phyloP scores from a whole-genome alignment of 176 grass and related monocot genomes.

The Rhynchospora tenuis region DNA sequence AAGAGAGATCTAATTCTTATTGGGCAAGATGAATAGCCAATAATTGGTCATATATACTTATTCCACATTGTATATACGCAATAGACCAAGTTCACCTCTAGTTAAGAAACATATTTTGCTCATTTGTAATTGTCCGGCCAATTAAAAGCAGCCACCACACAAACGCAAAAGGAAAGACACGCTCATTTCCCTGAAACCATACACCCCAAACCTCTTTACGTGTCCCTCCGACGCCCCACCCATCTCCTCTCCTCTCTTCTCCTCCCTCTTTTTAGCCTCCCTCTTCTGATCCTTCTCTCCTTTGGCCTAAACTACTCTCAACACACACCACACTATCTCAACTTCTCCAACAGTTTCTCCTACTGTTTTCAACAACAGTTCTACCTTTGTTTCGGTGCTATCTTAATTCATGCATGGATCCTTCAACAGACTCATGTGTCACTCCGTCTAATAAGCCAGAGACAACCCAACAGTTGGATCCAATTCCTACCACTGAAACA shows the following conservation, averaged over 20 bases:
- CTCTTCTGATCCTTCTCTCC: conserved; percentile 11
- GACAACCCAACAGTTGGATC: not conserved
- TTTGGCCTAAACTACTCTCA: conserved; percentile 6
- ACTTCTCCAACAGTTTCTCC: not conserved
- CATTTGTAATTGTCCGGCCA: not conserved
- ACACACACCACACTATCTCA: not conserved
- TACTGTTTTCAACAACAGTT: not conserved
- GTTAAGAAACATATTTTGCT: not conserved
- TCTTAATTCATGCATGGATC: not conserved
- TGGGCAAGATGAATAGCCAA: not conserved
- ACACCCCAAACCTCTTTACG: conserved; percentile 16
- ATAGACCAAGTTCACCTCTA: not conserved
- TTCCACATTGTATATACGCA: not conserved
- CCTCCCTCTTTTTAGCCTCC: conserved; percentile 3
- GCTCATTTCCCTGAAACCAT: conserved; percentile 18
- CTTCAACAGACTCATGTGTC: conserved; percentile 4
- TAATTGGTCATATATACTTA: not conserved
- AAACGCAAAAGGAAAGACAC: conserved; percentile 19
- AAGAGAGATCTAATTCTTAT: not conserved
- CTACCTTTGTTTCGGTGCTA: not conserved
- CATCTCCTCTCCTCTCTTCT: not conserved
- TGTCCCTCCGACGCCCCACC: conserved; percentile 9
- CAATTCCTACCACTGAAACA: not conserved
- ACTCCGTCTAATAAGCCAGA: not conserved
- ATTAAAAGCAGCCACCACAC: conserved; percentile 21